Evolutionary conservation across 2,329 filamentous ascomycete species (phyloP), one percentile per base, ranked within the genome.

Genomic region (Didymella keratinophila): DNA sequence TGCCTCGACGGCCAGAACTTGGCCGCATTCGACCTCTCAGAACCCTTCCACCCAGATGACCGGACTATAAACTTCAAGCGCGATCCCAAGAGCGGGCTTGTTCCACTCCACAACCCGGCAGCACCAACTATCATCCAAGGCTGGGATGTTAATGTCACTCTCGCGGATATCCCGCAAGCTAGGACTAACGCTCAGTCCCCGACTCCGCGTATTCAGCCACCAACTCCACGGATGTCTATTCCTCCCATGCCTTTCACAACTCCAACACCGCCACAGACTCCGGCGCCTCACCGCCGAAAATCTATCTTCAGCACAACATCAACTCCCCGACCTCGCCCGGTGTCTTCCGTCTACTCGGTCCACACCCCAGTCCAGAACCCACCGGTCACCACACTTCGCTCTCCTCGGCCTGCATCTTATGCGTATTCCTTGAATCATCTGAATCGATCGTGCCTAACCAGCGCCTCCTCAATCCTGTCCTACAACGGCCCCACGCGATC

Each of bases 401-500:
- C 25, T 42, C 34, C 23, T 3, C 21, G 12, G 11, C 32, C 41
- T 6, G 20, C 32, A 23, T 32, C 50, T 10, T 37, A 27, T 14
- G 11, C 37, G 12, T 25, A 23, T 25, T 41, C 51, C 1, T 18
- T 41, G 37, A 41, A 41, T 4, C 4, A 27, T 2, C 43, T 25
- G 9, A 43, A 43, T 10, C 12, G 2, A 18, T 52, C 56, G 1
- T 27, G 32, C 21, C 37, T 44, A 3, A 49, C 46, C 3, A 3
- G 46, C 39, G 21, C 51, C 1, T 23, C 50, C 5, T 58, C 56
- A 2, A 54, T 51, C 4, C 16, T 36, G 0, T 51, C 56, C 1
- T 54, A 34, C 45, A 53, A 45, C 14, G 20, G 44, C 10, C 37
- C 28, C 11, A 30, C 28, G 10, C 10, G 1, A 5, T 4, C n/a